Conservation (phyloP, 306 rosid species). For the Parietaria judaica region DNA sequence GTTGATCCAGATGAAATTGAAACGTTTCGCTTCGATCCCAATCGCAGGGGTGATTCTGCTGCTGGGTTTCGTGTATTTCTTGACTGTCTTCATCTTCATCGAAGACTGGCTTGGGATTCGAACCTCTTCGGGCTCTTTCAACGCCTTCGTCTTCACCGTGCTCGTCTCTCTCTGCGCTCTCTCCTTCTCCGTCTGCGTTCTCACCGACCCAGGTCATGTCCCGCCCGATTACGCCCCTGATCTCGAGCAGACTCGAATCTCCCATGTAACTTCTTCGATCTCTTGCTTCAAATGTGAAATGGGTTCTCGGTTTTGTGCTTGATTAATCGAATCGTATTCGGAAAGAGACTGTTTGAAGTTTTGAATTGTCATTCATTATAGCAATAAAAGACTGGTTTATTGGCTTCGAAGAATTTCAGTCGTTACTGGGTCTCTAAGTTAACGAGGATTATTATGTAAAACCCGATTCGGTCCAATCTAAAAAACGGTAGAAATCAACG, state of each 20-base stretch:
- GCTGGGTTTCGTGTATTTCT: slow-evolving; percentile 45
- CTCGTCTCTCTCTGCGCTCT: slow-evolving; percentile 46
- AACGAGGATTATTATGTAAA: too few relatives aligned
- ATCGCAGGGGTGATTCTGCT: slow-evolving; percentile 40
- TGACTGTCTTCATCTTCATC: slow-evolving; percentile 58
- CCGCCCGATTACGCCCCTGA: slow-evolving; percentile 79
- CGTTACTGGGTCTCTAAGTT: too few relatives aligned
- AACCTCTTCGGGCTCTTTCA: slow-evolving; percentile 56
- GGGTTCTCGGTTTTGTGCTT: not conserved
- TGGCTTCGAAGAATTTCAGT: too few relatives aligned
- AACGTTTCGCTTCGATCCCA: slow-evolving; percentile 47
- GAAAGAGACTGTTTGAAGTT: too few relatives aligned
- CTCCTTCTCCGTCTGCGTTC: slow-evolving; percentile 64
- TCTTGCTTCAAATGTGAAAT: not conserved
- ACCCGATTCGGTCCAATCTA: too few relatives aligned
- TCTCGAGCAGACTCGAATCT: slow-evolving; percentile 35
- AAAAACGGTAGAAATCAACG: too few relatives aligned
- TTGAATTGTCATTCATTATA: too few relatives aligned
- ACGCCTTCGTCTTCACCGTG: slow-evolving; percentile 43
- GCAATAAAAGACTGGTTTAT: too few relatives aligned
- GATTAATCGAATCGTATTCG: not conserved
- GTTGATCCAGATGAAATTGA: slow-evolving; percentile 18
- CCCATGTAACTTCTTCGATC: slow-evolving; percentile 37
- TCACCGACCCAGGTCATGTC: slow-evolving; percentile 64
- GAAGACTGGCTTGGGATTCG: slow-evolving; percentile 61